Evolutionary conservation across 345 rosid genomes (phyloP), one percentile per base, ranked within the genome.

Genomic region (Syzygium jambos): DNA sequence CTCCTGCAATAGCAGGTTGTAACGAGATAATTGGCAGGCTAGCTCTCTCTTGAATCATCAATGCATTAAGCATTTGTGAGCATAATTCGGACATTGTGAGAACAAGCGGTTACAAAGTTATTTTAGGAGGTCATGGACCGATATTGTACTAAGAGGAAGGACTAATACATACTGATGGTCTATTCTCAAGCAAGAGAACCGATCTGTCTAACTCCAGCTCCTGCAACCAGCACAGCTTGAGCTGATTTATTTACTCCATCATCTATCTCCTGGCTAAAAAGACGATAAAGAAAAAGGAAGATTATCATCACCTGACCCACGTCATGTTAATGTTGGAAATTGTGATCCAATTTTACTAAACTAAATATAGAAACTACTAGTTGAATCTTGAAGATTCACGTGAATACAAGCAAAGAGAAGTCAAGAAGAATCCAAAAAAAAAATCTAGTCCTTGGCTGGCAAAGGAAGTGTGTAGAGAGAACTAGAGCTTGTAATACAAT

Each of bases 241-340:
- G 99, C 94, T 86, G 99, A 96, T 93, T 96, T 95, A 86, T 93
- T 93, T 86, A 95, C 92, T 68, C 99, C 99, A 86, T 95, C 97
- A 68, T 93, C 85, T 89, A 95, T 93, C 87, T 95, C 99, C 88
- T 96, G 99, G 93, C 99, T 98, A 90, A n/a, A 61, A 73, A 51
- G 13, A 88, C 86, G 85, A 89, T 52, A 59, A 49, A 25, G 78
- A 7, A 19, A 49, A 80, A 53, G 12, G 49, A 61, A 65, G 22
- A 51, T 27, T 61, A 61, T 30, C 17, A 11, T 3, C 1, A 12
- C 14, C n/a, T 61, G 29, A 27, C 30, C 30, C n/a, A 27, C n/a
- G 30, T 61, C 9, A 61, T 27, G 68, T 59, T 59, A 11, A 27
- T 27, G 43, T 41, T 41, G 43, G 43, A 41, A 41, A 41, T 41